These are phyloP conservation scores for Blastocrithidia nonstop DNA, from an alignment of 208 protist genomes.

Conservation along the genomic window DNA sequence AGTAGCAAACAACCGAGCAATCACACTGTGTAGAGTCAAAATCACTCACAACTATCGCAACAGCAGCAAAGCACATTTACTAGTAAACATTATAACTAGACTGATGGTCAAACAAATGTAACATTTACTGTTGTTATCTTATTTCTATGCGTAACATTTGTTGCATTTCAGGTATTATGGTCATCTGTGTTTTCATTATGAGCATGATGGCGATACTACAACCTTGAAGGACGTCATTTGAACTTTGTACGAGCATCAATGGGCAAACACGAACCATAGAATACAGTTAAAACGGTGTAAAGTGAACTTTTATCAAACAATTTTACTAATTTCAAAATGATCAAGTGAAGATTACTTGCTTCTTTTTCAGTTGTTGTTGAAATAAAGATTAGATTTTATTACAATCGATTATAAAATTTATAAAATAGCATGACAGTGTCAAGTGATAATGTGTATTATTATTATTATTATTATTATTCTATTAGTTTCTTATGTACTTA, in stretches of 20 bases:
- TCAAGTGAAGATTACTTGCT: background rate
- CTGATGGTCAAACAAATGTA: conserved; percentile 1
- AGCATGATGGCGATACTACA: conserved; percentile 38
- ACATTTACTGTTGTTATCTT: background rate
- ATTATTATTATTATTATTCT: too few relatives aligned
- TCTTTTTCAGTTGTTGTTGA: background rate
- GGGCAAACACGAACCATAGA: conserved; percentile 21
- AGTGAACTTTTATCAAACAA: background rate
- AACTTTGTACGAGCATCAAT: conserved; percentile 49
- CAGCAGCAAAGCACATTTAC: too few relatives aligned
- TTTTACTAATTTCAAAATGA: background rate
- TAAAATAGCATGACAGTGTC: too few relatives aligned
- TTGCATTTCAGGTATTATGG: conserved; percentile 10
- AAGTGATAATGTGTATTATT: too few relatives aligned
- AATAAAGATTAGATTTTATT: too few relatives aligned
- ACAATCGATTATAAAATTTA: too few relatives aligned
- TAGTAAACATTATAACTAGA: background rate
- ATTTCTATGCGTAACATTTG: conserved; percentile 6
- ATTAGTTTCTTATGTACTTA: too few relatives aligned
- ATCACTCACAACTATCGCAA: too few relatives aligned
- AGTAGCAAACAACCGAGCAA: too few relatives aligned
- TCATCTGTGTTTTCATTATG: conserved; percentile 9
- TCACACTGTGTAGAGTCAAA: too few relatives aligned
- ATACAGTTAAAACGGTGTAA: conserved; percentile 9
- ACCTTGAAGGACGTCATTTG: conserved; percentile 43